Evolutionary conservation across 108 stramenopile genomes (phyloP).

Genomic region (Nitzschia sp.): DNA sequence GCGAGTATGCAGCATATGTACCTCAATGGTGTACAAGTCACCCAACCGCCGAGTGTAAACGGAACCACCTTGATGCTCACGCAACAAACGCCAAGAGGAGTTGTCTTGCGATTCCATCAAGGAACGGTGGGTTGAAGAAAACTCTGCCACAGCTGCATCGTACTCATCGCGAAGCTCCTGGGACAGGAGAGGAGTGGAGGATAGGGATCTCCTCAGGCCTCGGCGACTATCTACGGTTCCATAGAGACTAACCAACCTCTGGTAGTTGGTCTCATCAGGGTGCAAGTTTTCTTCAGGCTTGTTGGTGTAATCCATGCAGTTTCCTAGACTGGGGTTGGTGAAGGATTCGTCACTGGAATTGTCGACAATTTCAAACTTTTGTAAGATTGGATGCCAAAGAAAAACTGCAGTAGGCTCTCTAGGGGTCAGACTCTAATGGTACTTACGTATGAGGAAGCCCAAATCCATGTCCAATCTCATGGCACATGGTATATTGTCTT

Average conservation of each 20-base stretch:
- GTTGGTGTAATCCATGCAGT: slow-evolving; percentile 80
- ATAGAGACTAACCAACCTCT: slow-evolving; percentile 50
- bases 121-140: neutral
- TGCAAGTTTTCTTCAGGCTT: slow-evolving; percentile 49
- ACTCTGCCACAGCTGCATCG: neutral
- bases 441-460: slow-evolving; percentile 70
- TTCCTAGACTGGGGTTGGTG: slow-evolving; percentile 58
- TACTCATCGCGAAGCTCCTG: neutral
- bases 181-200: neutral
- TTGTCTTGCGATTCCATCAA: neutral
- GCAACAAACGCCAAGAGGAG: slow-evolving; percentile 1
- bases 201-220: neutral
- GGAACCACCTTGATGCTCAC: neutral
- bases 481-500: slow-evolving; percentile 51
- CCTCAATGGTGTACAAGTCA: neutral
- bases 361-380: too few species aligned
- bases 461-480: slow-evolving; percentile 63
- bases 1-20: slow-evolving; percentile 6
- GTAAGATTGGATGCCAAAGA: too few species aligned
- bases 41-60: neutral
- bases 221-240: slow-evolving; percentile 33
- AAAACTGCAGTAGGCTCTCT: too few species aligned
- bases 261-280: slow-evolving; percentile 54
- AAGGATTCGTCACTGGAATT: slow-evolving; percentile 45
- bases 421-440: too few species aligned